Evolutionary conservation across 306 rosid species (phyloP).

Genomic region (Betula pendula): DNA sequence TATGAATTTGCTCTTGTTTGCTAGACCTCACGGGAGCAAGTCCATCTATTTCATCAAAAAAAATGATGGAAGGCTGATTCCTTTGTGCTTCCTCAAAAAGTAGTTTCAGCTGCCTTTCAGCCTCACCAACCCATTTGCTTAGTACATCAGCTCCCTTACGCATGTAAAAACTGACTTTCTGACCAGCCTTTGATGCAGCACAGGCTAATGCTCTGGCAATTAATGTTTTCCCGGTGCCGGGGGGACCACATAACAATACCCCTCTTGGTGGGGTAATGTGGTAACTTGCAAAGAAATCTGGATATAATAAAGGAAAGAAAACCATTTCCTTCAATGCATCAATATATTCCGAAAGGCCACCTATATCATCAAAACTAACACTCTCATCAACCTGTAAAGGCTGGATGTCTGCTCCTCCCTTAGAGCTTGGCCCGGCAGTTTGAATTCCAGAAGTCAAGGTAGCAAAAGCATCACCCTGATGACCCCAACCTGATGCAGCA

Average conservation of each 20-base stretch:
- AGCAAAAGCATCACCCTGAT: slow-evolving; percentile 87
- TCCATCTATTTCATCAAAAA: slow-evolving; percentile 98
- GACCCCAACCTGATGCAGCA: slow-evolving; percentile 99
- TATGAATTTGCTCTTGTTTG: slow-evolving; percentile 98
- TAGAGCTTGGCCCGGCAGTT: slow-evolving; percentile 99
- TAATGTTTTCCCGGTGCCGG: slow-evolving; percentile 95
- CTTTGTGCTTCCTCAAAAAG: slow-evolving; percentile 99
- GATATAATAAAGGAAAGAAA: slow-evolving; percentile 92
- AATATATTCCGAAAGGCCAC: slow-evolving; percentile 89
- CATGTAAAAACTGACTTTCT: slow-evolving; percentile 98
- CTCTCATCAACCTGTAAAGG: slow-evolving; percentile 96
- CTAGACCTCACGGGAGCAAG: slow-evolving; percentile 99
- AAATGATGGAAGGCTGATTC: slow-evolving; percentile 97
- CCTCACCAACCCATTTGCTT: slow-evolving; percentile 99
- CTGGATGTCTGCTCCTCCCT: slow-evolving; percentile 99
- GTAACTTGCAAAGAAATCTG: slow-evolving; percentile 94
- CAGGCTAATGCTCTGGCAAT: slow-evolving; percentile 97
- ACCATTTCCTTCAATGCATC: slow-evolving; percentile 98
- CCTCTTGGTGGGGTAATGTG: slow-evolving; percentile 99
- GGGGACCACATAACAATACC: slow-evolving; percentile 95
- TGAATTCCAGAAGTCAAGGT: slow-evolving; percentile 88
- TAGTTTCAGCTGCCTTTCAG: slow-evolving; percentile 94
- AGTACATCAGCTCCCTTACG: slow-evolving; percentile 98
- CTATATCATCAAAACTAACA: slow-evolving; percentile 92
- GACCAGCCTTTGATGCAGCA: slow-evolving; percentile 99